Percentiles rank a stretch among this genome's conserved stretches.
phyloP scores from a whole-genome alignment of 441 rosid genomes.

The Adansonia grandidieri region DNA sequence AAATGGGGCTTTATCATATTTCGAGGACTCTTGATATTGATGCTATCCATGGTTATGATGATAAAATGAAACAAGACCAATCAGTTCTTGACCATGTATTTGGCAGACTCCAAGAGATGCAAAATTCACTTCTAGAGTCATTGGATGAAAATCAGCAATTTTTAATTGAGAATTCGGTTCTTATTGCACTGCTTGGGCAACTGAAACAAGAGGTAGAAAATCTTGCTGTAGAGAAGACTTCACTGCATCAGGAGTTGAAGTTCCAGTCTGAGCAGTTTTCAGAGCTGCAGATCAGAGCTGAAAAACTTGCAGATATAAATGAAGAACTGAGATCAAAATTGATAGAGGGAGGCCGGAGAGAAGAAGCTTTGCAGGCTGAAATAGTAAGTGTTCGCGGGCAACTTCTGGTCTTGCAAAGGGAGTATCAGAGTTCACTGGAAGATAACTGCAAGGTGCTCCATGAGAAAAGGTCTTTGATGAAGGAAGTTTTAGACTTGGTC shows the following conservation, averaged over 20 bases:
- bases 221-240: constrained; percentile 54
- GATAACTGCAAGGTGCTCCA: constrained; percentile 52
- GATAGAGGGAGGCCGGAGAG: constrained; percentile 55
- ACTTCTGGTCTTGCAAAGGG: constrained; percentile 49
- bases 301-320: constrained; percentile 45
- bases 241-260: constrained; percentile 53
- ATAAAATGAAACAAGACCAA: constrained; percentile 51
- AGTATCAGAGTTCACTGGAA: constrained; percentile 49
- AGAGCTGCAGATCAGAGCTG: constrained; percentile 48
- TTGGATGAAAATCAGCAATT: constrained; percentile 63
- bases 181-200: constrained; percentile 65
- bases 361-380: constrained; percentile 61
- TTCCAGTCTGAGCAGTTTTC: constrained; percentile 49
- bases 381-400: constrained; percentile 51
- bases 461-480: constrained; percentile 55
- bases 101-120: constrained; percentile 58
- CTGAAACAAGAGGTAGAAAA: constrained; percentile 60
- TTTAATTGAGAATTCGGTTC: constrained; percentile 60
- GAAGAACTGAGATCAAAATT: constrained; percentile 59
- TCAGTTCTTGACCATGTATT: constrained; percentile 43
- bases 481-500: constrained; percentile 46
- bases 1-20: constrained; percentile 58
- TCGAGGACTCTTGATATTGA: constrained; percentile 53
- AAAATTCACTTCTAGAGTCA: constrained; percentile 48
- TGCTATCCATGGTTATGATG: constrained; percentile 41